These are phyloP conservation scores for Trichoderma asperellum DNA, from an alignment of 2,329 filamentous ascomycete genomes.

Conservation along the genomic window DNA sequence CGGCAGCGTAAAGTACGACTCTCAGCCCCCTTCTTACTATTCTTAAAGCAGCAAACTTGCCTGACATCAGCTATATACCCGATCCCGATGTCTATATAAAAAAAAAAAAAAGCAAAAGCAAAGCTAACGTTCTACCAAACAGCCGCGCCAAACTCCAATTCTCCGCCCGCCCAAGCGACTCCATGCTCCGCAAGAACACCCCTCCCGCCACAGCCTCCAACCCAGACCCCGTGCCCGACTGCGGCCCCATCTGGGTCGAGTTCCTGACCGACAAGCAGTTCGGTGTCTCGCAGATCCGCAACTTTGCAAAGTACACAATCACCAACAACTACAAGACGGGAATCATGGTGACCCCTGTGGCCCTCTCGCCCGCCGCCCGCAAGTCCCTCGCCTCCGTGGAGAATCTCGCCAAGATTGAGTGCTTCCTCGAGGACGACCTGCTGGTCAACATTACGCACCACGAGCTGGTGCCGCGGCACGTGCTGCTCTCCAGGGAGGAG, in stretches of 20 bases:
- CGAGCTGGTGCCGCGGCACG: slow-evolving; percentile 92
- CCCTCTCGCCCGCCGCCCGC: slow-evolving; percentile 83
- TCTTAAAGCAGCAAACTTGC: not conserved
- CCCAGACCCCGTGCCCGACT: slow-evolving; percentile 71
- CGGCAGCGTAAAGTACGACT: slow-evolving; percentile 71
- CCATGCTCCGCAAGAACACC: slow-evolving; percentile 85
- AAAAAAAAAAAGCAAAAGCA: too few species aligned
- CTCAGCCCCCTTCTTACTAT: not conserved
- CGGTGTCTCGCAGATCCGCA: slow-evolving; percentile 89
- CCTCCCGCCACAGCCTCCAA: slow-evolving; percentile 69
- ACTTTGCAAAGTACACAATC: slow-evolving; percentile 81
- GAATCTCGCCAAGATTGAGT: slow-evolving; percentile 80
- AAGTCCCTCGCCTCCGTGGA: slow-evolving; percentile 82
- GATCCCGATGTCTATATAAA: too few species aligned
- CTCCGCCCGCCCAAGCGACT: slow-evolving; percentile 79
- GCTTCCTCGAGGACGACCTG: slow-evolving; percentile 93
- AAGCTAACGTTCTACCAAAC: slow-evolving; percentile 29
- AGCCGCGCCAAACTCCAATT: slow-evolving; percentile 87
- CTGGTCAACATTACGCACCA: slow-evolving; percentile 98
- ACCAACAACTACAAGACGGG: slow-evolving; percentile 84
- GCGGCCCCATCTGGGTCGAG: slow-evolving; percentile 90
- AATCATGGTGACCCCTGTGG: slow-evolving; percentile 82
- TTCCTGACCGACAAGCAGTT: slow-evolving; percentile 81
- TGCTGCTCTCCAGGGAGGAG: slow-evolving; percentile 87
- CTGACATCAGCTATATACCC: too few species aligned